Conservation (phyloP, 2,329 filamentous ascomycete genomes). For the Purpureocillium lavendulum region DNA sequence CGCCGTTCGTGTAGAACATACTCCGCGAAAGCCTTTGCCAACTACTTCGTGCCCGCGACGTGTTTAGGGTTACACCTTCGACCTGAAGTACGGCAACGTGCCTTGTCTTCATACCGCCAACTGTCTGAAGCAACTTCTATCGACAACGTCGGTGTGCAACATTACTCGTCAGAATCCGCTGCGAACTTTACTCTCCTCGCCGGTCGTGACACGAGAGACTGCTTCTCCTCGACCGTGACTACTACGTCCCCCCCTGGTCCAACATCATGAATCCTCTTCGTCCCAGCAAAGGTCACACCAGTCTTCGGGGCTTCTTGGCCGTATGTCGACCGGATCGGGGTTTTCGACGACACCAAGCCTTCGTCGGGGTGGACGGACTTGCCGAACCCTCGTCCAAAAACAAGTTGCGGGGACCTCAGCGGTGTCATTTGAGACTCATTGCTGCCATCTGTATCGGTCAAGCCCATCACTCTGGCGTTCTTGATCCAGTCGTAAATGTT, state of each 20-base stretch:
- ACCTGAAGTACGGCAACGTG: too few species aligned
- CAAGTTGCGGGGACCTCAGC: slow-evolving; percentile 33
- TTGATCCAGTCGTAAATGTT: slow-evolving; percentile 53
- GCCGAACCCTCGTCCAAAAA: slow-evolving; percentile 45
- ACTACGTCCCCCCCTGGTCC: slow-evolving; percentile 7
- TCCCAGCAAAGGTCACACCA: slow-evolving; percentile 5
- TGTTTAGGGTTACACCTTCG: too few species aligned
- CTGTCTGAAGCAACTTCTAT: too few species aligned
- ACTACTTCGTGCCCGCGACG: too few species aligned
- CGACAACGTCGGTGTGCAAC: not conserved
- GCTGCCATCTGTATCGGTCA: slow-evolving; percentile 17
- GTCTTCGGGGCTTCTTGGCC: not conserved
- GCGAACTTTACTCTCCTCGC: slow-evolving; percentile 24
- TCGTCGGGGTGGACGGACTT: slow-evolving; percentile 33
- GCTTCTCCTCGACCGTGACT: not conserved
- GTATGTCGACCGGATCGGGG: slow-evolving; percentile 1
- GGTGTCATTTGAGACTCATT: slow-evolving; percentile 39
- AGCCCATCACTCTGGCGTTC: slow-evolving; percentile 36
- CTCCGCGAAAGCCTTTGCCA: too few species aligned
- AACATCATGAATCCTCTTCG: slow-evolving; percentile 15
- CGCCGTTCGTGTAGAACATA: too few species aligned
- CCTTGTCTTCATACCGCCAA: too few species aligned
- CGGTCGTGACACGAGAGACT: slow-evolving; percentile 14
- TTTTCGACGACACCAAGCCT: slow-evolving; percentile 27
- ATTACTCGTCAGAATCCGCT: not conserved